phyloP scores from a whole-genome alignment of 2,329 filamentous ascomycete species.

The Epicoccum nigrum region DNA sequence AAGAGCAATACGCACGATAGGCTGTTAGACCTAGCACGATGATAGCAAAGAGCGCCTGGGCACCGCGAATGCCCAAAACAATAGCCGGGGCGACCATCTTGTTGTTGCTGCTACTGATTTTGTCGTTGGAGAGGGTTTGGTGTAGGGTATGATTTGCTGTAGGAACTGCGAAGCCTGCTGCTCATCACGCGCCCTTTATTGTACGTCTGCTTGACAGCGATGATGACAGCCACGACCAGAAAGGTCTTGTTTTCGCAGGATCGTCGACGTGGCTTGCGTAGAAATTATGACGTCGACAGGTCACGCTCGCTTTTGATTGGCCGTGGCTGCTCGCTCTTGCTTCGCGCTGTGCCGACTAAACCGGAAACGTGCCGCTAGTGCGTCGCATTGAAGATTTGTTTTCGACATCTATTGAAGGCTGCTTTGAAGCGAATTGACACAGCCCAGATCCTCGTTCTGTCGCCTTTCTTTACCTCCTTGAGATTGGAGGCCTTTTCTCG shows the following conservation, averaged over 20 bases:
- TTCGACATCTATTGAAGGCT: conserved; percentile 4
- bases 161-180: not conserved
- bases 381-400: not conserved
- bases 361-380: conserved; percentile 5
- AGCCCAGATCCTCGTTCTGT: conserved; percentile 5
- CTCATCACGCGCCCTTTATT: conserved; percentile 19
- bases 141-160: conserved; percentile 5
- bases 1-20: conserved; percentile 62
- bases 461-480: not conserved
- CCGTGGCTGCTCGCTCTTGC: conserved; percentile 7
- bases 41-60: conserved; percentile 72
- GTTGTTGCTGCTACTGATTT: not conserved
- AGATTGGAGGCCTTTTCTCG: not conserved
- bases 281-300: conserved; percentile 26
- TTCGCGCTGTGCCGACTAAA: conserved; percentile 1
- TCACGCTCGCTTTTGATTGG: conserved; percentile 19
- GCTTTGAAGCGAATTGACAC: not conserved
- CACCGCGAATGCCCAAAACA: conserved; percentile 68
- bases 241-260: conserved; percentile 4
- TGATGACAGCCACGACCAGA: conserved; percentile 27
- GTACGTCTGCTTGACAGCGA: conserved; percentile 23
- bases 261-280: conserved; percentile 9
- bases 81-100: conserved; percentile 44
- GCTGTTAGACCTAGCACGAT: conserved; percentile 79
- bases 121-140: conserved; percentile 5